phyloP scores from a whole-genome alignment of 768 basidiomycete genomes.

The Hypholoma sublateritium region DNA sequence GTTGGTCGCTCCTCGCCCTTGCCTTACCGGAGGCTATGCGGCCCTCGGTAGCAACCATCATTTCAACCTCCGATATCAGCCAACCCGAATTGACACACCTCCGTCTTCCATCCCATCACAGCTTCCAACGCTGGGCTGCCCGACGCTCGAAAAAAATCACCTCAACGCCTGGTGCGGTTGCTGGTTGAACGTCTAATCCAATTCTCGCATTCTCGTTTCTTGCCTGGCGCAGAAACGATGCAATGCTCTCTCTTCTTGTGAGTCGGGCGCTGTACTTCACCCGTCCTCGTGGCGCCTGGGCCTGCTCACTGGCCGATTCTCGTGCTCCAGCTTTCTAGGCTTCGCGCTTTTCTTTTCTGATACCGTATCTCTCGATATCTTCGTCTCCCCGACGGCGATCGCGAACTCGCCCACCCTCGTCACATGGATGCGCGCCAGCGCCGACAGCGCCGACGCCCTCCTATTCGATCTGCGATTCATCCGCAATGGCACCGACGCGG shows the following conservation, averaged over 20 bases:
- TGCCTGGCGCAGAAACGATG: slow-evolving; percentile 22
- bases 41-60: slow-evolving; percentile 10
- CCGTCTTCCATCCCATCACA: background rate
- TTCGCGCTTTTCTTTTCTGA: slow-evolving; percentile 7
- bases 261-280: background rate
- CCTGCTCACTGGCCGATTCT: too few species aligned
- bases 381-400: slow-evolving; percentile 9
- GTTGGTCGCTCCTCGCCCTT: background rate
- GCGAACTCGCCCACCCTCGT: slow-evolving; percentile 1
- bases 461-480: background rate
- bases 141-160: slow-evolving; percentile 13
- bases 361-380: slow-evolving; percentile 8
- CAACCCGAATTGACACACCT: background rate
- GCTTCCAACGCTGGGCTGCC: slow-evolving; percentile 9
- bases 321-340: background rate
- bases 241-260: slow-evolving; percentile 14
- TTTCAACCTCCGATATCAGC: slow-evolving; percentile 3
- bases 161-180: slow-evolving; percentile 22
- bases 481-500: slow-evolving; percentile 13
- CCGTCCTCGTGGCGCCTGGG: background rate
- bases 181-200: slow-evolving; percentile 9
- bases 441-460: background rate
- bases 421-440: background rate
- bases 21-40: background rate
- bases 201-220: slow-evolving; percentile 3